Conservation (phyloP, 208 protist species). For the Phytomonas serpens region DNA sequence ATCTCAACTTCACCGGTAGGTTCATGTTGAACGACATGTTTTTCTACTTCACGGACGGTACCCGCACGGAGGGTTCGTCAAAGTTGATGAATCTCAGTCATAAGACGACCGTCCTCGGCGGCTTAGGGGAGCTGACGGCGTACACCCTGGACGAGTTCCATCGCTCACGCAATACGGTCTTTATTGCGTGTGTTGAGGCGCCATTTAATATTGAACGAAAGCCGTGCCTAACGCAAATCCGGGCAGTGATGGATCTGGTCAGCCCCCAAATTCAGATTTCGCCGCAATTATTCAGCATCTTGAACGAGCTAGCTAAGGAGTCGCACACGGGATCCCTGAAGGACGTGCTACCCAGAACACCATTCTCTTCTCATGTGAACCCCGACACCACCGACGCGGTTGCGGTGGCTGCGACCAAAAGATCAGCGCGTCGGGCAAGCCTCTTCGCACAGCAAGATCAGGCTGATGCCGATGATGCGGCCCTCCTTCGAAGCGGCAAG, state of each 20-base stretch:
- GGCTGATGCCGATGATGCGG: not conserved
- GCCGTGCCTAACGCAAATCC: constrained; percentile 21
- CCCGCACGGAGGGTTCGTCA: constrained; percentile 15
- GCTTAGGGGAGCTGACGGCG: constrained; percentile 54
- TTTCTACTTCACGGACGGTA: constrained; percentile 68
- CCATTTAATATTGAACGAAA: constrained; percentile 45
- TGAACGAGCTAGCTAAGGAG: constrained; percentile 49
- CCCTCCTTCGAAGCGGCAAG: too few relatives aligned
- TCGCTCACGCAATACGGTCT: constrained; percentile 41
- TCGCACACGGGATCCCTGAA: constrained; percentile 17
- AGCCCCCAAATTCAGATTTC: constrained; percentile 53
- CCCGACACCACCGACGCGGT: not conserved
- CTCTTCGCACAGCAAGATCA: not conserved
- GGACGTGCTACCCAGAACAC: not conserved
- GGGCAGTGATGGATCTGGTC: constrained; percentile 55
- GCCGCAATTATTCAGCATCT: constrained; percentile 51
- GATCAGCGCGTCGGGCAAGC: not conserved
- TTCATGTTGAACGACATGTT: constrained; percentile 39
- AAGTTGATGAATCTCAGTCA: constrained; percentile 20
- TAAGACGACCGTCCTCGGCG: constrained; percentile 54
- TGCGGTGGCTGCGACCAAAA: not conserved
- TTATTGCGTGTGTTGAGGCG: constrained; percentile 43
- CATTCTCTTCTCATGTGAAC: not conserved
- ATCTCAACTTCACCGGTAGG: constrained; percentile 31
- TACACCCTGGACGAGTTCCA: constrained; percentile 34